Conservation (phyloP, 148 eudicot species). For the Diospyros lotus region DNA sequence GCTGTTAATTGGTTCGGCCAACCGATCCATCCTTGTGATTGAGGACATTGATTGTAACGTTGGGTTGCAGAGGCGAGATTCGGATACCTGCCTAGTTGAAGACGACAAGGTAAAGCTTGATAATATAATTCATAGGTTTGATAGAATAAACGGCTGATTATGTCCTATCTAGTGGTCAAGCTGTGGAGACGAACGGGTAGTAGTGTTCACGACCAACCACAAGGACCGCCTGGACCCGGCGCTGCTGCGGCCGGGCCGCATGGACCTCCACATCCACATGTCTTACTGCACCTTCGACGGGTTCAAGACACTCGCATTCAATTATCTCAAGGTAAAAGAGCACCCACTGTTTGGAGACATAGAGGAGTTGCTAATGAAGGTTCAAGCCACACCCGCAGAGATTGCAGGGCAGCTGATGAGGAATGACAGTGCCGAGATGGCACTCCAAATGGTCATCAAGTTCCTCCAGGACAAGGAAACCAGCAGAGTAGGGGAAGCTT, state of each 20-base stretch:
- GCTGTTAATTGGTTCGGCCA: constrained; percentile 37
- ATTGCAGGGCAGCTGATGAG: constrained; percentile 46
- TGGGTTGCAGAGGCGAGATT: constrained; percentile 28
- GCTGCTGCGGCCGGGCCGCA: constrained; percentile 44
- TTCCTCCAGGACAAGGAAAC: constrained; percentile 23
- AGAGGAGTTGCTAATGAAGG: constrained; percentile 20
- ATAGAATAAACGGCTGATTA: too few species aligned
- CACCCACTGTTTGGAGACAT: constrained; percentile 21
- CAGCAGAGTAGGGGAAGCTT: too few species aligned
- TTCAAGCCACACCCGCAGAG: constrained; percentile 41
- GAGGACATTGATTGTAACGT: constrained; percentile 42
- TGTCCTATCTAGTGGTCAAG: too few species aligned
- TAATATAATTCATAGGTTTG: too few species aligned
- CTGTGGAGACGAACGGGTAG: constrained; percentile 46
- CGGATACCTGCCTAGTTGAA: constrained; percentile 14
- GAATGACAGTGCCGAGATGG: constrained; percentile 25
- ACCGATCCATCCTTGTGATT: constrained; percentile 11
- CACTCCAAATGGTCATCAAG: constrained; percentile 21
- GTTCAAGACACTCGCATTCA: constrained; percentile 35
- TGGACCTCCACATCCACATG: constrained; percentile 52
- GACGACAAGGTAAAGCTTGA: constrained; percentile 38
- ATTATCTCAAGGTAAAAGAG: constrained; percentile 28
- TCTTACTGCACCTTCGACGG: constrained; percentile 41
- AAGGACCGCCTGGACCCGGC: constrained; percentile 48
- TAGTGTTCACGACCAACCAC: constrained; percentile 52